Base-by-base conservation (phyloP, 306 rosid genomes). In the Vigna angularis region DNA sequence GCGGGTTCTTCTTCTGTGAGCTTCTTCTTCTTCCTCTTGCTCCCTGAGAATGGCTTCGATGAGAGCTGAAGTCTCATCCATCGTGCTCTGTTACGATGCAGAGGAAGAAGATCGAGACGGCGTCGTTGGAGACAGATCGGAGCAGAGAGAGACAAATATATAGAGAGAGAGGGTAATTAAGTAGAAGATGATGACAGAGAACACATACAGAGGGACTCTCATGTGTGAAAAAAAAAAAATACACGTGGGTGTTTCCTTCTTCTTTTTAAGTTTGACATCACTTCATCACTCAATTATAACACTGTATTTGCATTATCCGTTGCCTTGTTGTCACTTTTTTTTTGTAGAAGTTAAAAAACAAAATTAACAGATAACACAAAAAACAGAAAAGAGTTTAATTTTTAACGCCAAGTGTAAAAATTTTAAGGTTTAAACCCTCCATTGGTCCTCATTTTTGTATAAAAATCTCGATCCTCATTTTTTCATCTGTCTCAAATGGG, bases 31-130 rank as follows among this genome's bases (percentile, higher is more conserved):
- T 14, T 84, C 88, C 67, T 84, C 90, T 42, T 86, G 87, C 73
- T 86, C 91, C 44, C 82, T 77, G 12, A 84, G 91, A 85, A 91
- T 86, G 11, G 86, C 78, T 81, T 84, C 88, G n/a, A 89, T 89
- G n/a, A 84, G 30, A 47, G 93, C 93, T 17, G 86, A 84, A 84
- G 83, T 86, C 66, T 89, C 91, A 81, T 91, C 96, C 96, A 87
- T 90, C 13, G 17, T 10, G 45, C 13, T 11, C 20, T 32, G 3
- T 13, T 17, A 42, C 47, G 47, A 42, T 42, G 47, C 13, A 50
- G 28, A 62, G 17, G 69, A 64, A 18, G 57, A 47, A 3, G 68
- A 52, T 70, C 62, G 13, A 49, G 13, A 45, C 22, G 45, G 61
- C 7, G 5, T 45, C 57, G 49, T 38, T 48, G 55, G 36, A 20